Evolutionary conservation across 441 rosid species (phyloP).

Genomic region (Macaranga tanarius): DNA sequence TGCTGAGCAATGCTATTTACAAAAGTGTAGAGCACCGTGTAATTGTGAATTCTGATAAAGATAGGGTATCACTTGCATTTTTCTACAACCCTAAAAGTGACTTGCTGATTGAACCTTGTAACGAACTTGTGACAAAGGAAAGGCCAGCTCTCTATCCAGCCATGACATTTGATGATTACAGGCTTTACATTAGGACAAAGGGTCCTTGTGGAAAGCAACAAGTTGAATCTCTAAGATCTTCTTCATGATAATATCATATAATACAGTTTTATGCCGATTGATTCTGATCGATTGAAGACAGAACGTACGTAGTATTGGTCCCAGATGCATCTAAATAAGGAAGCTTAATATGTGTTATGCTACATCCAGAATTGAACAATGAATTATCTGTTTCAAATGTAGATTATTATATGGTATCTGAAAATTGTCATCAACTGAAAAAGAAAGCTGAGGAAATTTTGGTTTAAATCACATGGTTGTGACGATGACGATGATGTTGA

Average conservation of each 20-base stretch:
- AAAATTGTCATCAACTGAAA: neutral
- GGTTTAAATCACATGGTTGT: no score
- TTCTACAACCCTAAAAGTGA: slow-evolving; percentile 90
- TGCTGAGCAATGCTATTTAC: slow-evolving; percentile 75
- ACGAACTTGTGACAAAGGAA: slow-evolving; percentile 56
- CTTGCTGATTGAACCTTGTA: slow-evolving; percentile 55
- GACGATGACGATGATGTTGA: no score
- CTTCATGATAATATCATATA: neutral
- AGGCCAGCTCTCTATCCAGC: slow-evolving; percentile 62
- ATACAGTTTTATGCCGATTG: no score
- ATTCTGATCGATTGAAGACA: neutral
- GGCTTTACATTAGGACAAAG: slow-evolving; percentile 61
- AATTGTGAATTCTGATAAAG: slow-evolving; percentile 63
- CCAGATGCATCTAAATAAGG: neutral
- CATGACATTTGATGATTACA: slow-evolving; percentile 75
- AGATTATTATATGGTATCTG: neutral
- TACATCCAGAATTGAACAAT: neutral
- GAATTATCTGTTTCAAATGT: neutral
- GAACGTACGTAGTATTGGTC: neutral
- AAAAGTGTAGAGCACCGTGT: slow-evolving; percentile 94
- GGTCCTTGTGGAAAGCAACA: slow-evolving; percentile 82
- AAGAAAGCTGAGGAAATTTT: no score
- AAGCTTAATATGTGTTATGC: neutral
- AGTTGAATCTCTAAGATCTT: slow-evolving; percentile 54
- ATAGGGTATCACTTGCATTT: slow-evolving; percentile 81